Percentiles rank a stretch among this genome's conserved stretches.
Conservation (phyloP, 192 early-diverging fungal genomes). For the Coemansia sp. region DNA sequence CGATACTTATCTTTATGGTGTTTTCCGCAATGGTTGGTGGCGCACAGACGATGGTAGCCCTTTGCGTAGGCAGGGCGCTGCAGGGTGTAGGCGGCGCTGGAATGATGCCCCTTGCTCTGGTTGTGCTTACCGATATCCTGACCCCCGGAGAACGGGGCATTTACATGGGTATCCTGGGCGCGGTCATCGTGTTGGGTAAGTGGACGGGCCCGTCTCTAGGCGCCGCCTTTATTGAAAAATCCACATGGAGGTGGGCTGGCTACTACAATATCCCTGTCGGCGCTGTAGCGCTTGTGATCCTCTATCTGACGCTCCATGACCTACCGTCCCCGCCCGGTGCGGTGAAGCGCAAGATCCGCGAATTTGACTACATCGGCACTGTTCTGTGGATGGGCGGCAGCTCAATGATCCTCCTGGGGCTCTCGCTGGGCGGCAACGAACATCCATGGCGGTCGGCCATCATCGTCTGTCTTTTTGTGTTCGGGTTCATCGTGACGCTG, state of each 20-base stretch:
- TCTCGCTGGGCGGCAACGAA: constrained; percentile 63
- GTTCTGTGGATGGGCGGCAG: constrained; percentile 55
- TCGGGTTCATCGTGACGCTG: constrained; percentile 35
- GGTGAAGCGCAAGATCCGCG: constrained; percentile 36
- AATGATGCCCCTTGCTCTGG: constrained; percentile 64
- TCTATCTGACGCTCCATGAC: constrained; percentile 61
- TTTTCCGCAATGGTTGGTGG: constrained; percentile 53
- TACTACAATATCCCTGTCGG: constrained; percentile 79
- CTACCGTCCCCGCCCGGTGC: constrained; percentile 48
- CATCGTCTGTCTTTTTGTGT: constrained; percentile 54
- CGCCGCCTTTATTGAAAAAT: constrained; percentile 61
- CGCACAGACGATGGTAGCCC: constrained; percentile 37
- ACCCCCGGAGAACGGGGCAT: constrained; percentile 65
- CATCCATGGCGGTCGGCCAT: constrained; percentile 56
- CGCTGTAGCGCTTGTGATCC: constrained; percentile 52
- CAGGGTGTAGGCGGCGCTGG: constrained; percentile 73
- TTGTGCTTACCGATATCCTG: constrained; percentile 77
- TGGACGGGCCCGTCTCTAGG: constrained; percentile 73
- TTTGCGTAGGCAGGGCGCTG: constrained; percentile 70
- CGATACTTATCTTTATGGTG: constrained; percentile 49
- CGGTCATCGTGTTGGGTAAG: constrained; percentile 61
- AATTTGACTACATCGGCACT: constrained; percentile 62
- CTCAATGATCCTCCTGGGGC: constrained; percentile 56
- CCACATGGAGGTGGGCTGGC: constrained; percentile 69
- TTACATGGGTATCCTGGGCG: constrained; percentile 65